A percentile compares a stretch with the other conserved stretches of the same genome.
phyloP scores from a whole-genome alignment of 768 basidiomycete genomes.

The Trametes sanguinea region DNA sequence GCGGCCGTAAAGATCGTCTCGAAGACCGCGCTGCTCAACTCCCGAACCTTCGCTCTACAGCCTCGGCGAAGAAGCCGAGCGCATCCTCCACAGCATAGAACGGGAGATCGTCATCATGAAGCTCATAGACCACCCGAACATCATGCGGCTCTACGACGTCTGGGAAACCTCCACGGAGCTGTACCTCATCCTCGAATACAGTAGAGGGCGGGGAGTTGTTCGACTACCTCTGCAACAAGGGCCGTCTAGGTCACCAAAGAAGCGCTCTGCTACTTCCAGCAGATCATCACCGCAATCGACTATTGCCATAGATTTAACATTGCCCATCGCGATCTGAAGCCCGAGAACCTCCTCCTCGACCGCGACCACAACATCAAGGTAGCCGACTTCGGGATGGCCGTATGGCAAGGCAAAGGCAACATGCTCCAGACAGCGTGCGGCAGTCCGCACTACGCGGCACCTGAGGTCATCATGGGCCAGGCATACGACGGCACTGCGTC shows the following conservation, averaged over 20 bases:
- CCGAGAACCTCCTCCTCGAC: conserved; percentile 90
- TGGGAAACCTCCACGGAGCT: conserved; percentile 92
- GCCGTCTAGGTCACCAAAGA: conserved; percentile 69
- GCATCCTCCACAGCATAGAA: conserved; percentile 78
- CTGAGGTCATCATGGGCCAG: conserved; percentile 83
- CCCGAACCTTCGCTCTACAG: conserved; percentile 70
- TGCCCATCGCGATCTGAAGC: conserved; percentile 92
- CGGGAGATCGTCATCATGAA: conserved; percentile 98
- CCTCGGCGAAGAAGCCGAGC: conserved; percentile 74
- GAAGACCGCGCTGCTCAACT: conserved; percentile 65
- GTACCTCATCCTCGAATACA: conserved; percentile 92
- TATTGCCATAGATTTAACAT: conserved; percentile 96
- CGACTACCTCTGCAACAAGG: conserved; percentile 83
- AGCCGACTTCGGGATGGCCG: conserved; percentile 97
- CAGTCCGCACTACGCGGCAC: conserved; percentile 93
- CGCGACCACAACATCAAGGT: conserved; percentile 86
- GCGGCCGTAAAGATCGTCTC: conserved; percentile 95
- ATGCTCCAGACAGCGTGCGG: conserved; percentile 86
- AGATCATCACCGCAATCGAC: conserved; percentile 88
- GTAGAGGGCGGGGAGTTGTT: conserved; percentile 94
- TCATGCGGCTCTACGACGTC: conserved; percentile 93
- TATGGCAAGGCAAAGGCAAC: conserved; percentile 71
- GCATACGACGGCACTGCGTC: conserved; percentile 85
- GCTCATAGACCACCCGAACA: conserved; percentile 91
- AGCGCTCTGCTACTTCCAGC: conserved; percentile 86